Percentiles rank a stretch among this genome's conserved stretches.
Conservation (phyloP, 2,329 filamentous ascomycete genomes). For the Diplodia corticola region DNA sequence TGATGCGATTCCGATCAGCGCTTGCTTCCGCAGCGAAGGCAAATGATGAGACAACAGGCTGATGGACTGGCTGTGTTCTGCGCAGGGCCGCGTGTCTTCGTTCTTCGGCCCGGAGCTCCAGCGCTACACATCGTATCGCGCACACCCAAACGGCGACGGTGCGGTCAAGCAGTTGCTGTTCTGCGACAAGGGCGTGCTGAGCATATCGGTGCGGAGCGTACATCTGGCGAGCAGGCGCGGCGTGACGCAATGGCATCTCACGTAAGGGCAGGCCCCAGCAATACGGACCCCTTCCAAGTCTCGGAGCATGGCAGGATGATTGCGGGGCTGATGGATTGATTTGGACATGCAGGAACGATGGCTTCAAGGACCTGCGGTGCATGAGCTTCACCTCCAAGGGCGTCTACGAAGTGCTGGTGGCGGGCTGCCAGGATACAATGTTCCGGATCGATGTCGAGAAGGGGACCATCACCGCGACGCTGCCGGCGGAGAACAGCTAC, state of each 20-base stretch:
- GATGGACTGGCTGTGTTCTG: not conserved
- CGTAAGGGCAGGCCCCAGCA: slow-evolving; percentile 49
- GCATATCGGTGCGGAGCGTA: slow-evolving; percentile 77
- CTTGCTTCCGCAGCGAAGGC: not conserved
- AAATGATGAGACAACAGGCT: not conserved
- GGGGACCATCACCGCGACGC: slow-evolving; percentile 46
- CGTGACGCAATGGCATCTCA: slow-evolving; percentile 83
- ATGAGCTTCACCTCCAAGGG: slow-evolving; percentile 94
- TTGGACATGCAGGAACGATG: slow-evolving; percentile 56
- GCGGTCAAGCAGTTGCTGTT: slow-evolving; percentile 85
- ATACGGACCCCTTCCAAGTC: slow-evolving; percentile 3
- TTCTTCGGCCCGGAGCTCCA: slow-evolving; percentile 85
- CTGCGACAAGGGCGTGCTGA: slow-evolving; percentile 86
- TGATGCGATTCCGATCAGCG: not conserved
- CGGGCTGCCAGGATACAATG: slow-evolving; percentile 83
- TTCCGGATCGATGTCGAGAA: slow-evolving; percentile 69
- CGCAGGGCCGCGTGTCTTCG: slow-evolving; percentile 82
- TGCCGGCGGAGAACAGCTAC: slow-evolving; percentile 74
- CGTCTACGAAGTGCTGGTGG: slow-evolving; percentile 79
- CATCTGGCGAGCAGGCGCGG: slow-evolving; percentile 87
- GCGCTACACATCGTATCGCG: slow-evolving; percentile 86
- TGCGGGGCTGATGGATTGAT: slow-evolving; percentile 15
- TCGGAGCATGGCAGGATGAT: not conserved
- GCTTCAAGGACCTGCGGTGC: slow-evolving; percentile 84
- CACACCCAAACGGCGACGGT: slow-evolving; percentile 71